Evolutionary conservation across 441 rosid genomes (phyloP).

Genomic region (Arabidopsis lyrata): DNA sequence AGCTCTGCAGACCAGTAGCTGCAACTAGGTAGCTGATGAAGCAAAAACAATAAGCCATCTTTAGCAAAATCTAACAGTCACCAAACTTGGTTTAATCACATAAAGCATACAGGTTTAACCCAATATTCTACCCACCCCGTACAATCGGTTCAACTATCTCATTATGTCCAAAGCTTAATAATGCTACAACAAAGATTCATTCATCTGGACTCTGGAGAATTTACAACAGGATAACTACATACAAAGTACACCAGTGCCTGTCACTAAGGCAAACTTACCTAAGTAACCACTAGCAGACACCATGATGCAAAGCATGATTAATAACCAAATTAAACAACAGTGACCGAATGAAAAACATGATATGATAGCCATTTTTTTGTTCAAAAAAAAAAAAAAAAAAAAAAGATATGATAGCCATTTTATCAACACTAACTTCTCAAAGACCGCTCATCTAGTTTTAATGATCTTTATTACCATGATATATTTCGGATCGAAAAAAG

Average conservation of each 20-base stretch:
- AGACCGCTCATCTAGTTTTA: background rate
- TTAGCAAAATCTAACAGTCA: constrained; percentile 18
- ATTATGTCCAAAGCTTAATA: background rate
- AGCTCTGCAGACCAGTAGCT: constrained; percentile 76
- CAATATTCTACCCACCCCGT: background rate
- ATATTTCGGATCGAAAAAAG: background rate
- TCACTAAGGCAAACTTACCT: background rate
- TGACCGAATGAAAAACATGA: constrained; percentile 5
- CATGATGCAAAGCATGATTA: background rate
- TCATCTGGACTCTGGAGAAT: background rate
- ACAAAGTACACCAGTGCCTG: background rate
- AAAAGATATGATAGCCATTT: too few relatives aligned
- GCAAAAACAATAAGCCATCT: constrained; percentile 31
- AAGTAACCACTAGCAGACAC: constrained; percentile 9
- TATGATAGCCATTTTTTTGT: too few relatives aligned
- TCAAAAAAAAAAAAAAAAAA: too few relatives aligned
- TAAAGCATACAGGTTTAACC: background rate
- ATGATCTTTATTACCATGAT: background rate
- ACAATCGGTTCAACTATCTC: background rate
- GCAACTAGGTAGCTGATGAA: constrained; percentile 73
- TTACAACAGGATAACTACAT: constrained; percentile 10
- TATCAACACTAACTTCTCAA: background rate
- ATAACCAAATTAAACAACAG: background rate
- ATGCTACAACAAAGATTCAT: constrained; percentile 6
- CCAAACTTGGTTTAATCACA: background rate